Conservation (phyloP, 2,329 filamentous ascomycete genomes). For the Drechslerella dactyloides region DNA sequence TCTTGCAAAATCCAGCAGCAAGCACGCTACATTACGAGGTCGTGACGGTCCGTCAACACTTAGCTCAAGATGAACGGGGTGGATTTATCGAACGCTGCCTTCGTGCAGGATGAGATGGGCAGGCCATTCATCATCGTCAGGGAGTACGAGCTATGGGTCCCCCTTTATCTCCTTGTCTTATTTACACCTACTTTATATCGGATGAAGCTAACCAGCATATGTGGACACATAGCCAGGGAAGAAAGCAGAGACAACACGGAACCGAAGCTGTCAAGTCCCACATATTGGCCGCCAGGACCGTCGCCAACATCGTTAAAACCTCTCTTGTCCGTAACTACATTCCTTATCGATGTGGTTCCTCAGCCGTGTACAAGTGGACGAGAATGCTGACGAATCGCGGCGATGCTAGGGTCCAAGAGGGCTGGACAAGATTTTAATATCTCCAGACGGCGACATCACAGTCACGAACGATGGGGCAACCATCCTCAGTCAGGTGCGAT, state of each 20-base stretch:
- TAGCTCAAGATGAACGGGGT: conserved; percentile 40
- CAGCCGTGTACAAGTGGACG: conserved; percentile 7
- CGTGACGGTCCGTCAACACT: conserved; percentile 27
- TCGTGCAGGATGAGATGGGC: conserved; percentile 97
- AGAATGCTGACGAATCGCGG: conserved; percentile 50
- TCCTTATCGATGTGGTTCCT: conserved; percentile 13
- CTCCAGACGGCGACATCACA: conserved; percentile 97
- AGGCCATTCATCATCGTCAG: conserved; percentile 97
- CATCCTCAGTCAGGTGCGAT: conserved; percentile 75
- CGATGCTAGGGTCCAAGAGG: conserved; percentile 76
- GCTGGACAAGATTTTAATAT: conserved; percentile 98
- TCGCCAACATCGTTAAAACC: conserved; percentile 96
- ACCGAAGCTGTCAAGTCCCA: conserved; percentile 98
- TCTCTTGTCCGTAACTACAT: conserved; percentile 68
- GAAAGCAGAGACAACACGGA: conserved; percentile 95
- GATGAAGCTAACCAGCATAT: conserved; percentile 49
- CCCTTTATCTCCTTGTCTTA: conserved; percentile 2
- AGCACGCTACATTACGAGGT: conserved; percentile 11
- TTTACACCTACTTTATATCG: conserved; percentile 8
- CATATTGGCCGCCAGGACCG: conserved; percentile 93
- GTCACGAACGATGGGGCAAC: conserved; percentile 99
- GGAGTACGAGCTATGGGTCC: conserved; percentile 71
- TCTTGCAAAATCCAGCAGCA: neutral
- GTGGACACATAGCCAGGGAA: conserved; percentile 74
- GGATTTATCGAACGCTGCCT: conserved; percentile 61